Percentiles rank a stretch among this genome's conserved stretches.
phyloP scores from a whole-genome alignment of 1,139 yeast species.

The Hyphopichia khmerensis region DNA sequence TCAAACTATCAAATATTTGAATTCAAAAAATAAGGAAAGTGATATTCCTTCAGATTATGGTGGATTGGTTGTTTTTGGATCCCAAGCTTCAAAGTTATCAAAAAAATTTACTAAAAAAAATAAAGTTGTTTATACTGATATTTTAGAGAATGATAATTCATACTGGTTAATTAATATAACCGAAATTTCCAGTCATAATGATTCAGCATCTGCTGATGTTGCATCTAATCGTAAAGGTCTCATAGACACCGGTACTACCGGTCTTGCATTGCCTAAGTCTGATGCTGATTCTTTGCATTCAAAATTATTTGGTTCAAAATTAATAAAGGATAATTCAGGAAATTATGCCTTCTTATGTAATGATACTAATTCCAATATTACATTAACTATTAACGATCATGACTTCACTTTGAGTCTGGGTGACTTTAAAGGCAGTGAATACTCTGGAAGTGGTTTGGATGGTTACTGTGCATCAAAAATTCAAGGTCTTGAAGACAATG shows the following conservation, averaged over 20 bases:
- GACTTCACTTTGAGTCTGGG: constrained; percentile 46
- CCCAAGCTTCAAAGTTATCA: constrained; percentile 16
- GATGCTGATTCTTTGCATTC: constrained; percentile 57
- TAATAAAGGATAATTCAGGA: constrained; percentile 53
- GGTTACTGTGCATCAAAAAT: constrained; percentile 68
- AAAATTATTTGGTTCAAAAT: constrained; percentile 38
- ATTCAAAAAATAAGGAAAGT: neutral
- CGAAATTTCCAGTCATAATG: constrained; percentile 29
- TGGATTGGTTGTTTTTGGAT: constrained; percentile 28
- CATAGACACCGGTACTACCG: constrained; percentile 68
- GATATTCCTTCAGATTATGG: constrained; percentile 15
- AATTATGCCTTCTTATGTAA: constrained; percentile 64
- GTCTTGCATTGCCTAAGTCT: constrained; percentile 53
- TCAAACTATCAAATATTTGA: constrained; percentile 9
- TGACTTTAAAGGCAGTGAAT: constrained; percentile 50
- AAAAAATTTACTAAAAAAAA: constrained; percentile 12
- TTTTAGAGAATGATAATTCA: constrained; percentile 34
- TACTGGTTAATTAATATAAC: constrained; percentile 57
- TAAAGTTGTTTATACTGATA: constrained; percentile 35
- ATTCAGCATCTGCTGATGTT: constrained; percentile 8
- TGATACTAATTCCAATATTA: constrained; percentile 30
- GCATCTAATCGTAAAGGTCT: constrained; percentile 41
- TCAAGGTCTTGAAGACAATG: constrained; percentile 46
- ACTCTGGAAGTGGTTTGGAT: constrained; percentile 30
- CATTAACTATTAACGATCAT: constrained; percentile 39